Conservation (phyloP, 805 yeast genomes). For the Wickerhamiella occidentalis region DNA sequence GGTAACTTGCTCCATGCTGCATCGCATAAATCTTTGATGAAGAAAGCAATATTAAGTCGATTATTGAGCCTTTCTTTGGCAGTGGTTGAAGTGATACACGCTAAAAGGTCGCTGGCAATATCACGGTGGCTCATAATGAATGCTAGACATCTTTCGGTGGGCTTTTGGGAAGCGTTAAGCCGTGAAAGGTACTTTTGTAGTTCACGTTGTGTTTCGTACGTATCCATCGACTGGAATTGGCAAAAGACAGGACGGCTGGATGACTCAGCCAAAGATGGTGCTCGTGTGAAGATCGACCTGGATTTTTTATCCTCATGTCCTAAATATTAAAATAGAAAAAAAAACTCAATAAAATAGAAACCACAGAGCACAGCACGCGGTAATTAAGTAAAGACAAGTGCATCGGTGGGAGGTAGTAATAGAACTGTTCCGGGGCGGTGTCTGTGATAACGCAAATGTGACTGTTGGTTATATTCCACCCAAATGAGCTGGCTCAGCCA, state of each 20-base stretch:
- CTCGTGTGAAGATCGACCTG: too few species aligned
- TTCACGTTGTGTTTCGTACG: conserved; percentile 74
- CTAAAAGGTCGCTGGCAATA: conserved; percentile 54
- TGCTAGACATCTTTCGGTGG: conserved; percentile 23
- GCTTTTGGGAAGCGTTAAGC: conserved; percentile 45
- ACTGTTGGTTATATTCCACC: too few species aligned
- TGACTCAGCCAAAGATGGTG: not conserved
- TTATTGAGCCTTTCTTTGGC: conserved; percentile 38
- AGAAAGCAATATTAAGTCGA: conserved; percentile 55
- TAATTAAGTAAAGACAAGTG: not conserved
- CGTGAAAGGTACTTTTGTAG: conserved; percentile 53
- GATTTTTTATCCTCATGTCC: too few species aligned
- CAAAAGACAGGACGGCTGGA: not conserved
- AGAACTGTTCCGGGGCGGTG: too few species aligned
- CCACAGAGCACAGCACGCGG: not conserved
- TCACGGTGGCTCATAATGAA: conserved; percentile 33
- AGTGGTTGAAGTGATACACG: conserved; percentile 51
- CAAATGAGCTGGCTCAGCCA: too few species aligned
- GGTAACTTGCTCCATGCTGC: conserved; percentile 1
- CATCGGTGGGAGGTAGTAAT: too few species aligned
- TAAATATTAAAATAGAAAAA: not conserved
- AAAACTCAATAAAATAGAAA: not conserved
- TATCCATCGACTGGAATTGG: too few species aligned
- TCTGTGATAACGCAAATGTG: too few species aligned
- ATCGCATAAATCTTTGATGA: conserved; percentile 47